Evolutionary conservation across 139 green algal species (phyloP).

Genomic region (Tetradesmus obliquus): DNA sequence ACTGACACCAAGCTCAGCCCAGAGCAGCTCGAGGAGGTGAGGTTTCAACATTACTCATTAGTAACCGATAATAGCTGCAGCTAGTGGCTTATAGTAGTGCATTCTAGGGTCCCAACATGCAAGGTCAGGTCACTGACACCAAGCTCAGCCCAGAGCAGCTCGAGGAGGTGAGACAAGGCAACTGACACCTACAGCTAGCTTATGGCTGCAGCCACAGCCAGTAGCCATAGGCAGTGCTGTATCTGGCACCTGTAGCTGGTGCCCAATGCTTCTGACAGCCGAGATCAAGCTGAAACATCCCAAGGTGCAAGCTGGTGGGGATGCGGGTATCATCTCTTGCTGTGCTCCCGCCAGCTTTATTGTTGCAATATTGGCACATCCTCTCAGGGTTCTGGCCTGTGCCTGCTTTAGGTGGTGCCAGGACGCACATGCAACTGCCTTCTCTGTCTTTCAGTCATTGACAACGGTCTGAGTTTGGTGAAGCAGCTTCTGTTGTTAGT

Average conservation of each 20-base stretch:
- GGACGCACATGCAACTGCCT: too few relatives aligned
- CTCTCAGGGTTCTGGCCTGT: too few relatives aligned
- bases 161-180: neutral
- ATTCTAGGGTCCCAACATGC: neutral
- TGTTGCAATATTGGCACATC: neutral
- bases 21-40: constrained; percentile 3
- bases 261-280: neutral
- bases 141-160: neutral
- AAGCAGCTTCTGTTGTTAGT: too few relatives aligned
- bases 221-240: neutral
- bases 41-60: neutral
- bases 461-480: too few relatives aligned
- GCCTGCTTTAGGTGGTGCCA: too few relatives aligned
- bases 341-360: neutral
- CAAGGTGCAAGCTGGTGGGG: too few relatives aligned
- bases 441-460: too few relatives aligned
- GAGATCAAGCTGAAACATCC: too few relatives aligned
- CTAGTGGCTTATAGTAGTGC: neutral
- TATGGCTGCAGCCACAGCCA: neutral
- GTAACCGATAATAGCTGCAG: neutral
- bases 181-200: neutral
- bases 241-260: neutral
- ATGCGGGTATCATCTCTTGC: neutral
- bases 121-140: neutral
- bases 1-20: neutral